Base-by-base conservation (phyloP, 768 basidiomycete species). In the Saitozyma podzolica region DNA sequence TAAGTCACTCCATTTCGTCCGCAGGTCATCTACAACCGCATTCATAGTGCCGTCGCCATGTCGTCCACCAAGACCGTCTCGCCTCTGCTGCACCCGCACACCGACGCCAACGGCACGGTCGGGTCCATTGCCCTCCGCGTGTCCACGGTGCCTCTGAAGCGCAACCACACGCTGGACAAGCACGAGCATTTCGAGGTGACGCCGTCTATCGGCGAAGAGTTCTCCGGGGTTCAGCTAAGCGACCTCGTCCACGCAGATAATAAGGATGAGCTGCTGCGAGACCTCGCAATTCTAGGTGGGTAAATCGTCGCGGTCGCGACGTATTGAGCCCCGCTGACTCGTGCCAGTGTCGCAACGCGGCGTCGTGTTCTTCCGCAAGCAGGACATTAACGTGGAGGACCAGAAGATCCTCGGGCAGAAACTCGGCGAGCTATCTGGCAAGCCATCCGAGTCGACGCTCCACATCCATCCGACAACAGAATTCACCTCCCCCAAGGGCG, bases 311-410 rank as follows among this genome's bases (percentile, higher is more conserved):
- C 2, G 45, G 6, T 6, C 13, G n/a, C n/a, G n/a, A n/a, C n/a
- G n/a, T n/a, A n/a, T n/a, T n/a, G 45, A 13, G 45, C 45, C 2
- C 45, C 14, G 6, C 37, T n/a, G 40, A 13, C 17, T 17, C 10
- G 13, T 29, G 2, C 13, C 51, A 39, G n/a, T 51, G 69, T 39
- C 84, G 5, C 61, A 81, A 55, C 84, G 87, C 40, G 86, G 86
- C 3, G 87, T 87, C 51, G 85, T 87, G 6, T 88, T 88, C 79
- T 86, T 88, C 82, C 82, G 83, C 10, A 80, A 82, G 17, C 54
- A 58, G 17, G 81, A 84, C 64, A 72, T 88, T 56, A 80, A 74
- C 4, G 73, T 84, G 48, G 80, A 82, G 37, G 82, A 86, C 67
- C 85, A 86, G 77, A 83, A 83, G 61, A 68, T 79, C 55, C 83